phyloP scores from a whole-genome alignment of 1,284 basidiomycete genomes.

The Mycena sp. region DNA sequence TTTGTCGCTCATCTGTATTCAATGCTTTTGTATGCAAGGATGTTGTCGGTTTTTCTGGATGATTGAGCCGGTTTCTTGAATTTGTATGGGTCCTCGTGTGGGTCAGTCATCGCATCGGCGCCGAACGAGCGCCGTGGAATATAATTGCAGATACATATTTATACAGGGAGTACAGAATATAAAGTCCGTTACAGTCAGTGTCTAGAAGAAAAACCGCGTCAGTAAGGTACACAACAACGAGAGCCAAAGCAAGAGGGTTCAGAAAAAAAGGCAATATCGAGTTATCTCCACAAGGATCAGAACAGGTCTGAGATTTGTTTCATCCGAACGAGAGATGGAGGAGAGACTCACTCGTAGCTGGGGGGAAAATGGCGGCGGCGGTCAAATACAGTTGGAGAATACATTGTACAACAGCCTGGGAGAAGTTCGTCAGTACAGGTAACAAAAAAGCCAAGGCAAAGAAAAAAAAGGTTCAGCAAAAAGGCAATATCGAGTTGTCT shows the following conservation, averaged over 20 bases:
- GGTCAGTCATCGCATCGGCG: neutral
- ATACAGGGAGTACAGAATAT: neutral
- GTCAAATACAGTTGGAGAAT: too few species aligned
- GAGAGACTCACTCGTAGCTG: slow-evolving; percentile 34
- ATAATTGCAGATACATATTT: neutral
- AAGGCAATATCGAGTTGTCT: slow-evolving; percentile 59
- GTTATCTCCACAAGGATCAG: slow-evolving; percentile 49
- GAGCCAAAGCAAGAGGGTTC: slow-evolving; percentile 32
- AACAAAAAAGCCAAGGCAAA: neutral
- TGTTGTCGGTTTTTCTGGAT: too few species aligned
- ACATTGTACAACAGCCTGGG: slow-evolving; percentile 19
- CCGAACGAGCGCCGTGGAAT: neutral
- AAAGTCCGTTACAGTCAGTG: neutral
- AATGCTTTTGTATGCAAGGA: slow-evolving; percentile 2
- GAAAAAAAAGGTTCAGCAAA: slow-evolving; percentile 41
- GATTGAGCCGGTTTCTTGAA: too few species aligned
- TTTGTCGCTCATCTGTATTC: slow-evolving; percentile 3
- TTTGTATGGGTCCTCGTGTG: too few species aligned
- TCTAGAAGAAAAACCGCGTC: neutral
- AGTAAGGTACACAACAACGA: slow-evolving; percentile 3
- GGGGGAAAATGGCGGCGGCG: too few species aligned
- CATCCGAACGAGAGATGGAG: slow-evolving; percentile 41
- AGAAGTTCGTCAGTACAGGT: slow-evolving; percentile 13
- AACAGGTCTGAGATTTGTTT: slow-evolving; percentile 56
- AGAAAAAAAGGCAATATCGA: slow-evolving; percentile 59